Conservation (phyloP, 1,284 basidiomycete species). For the Cryptococcus sp. region DNA sequence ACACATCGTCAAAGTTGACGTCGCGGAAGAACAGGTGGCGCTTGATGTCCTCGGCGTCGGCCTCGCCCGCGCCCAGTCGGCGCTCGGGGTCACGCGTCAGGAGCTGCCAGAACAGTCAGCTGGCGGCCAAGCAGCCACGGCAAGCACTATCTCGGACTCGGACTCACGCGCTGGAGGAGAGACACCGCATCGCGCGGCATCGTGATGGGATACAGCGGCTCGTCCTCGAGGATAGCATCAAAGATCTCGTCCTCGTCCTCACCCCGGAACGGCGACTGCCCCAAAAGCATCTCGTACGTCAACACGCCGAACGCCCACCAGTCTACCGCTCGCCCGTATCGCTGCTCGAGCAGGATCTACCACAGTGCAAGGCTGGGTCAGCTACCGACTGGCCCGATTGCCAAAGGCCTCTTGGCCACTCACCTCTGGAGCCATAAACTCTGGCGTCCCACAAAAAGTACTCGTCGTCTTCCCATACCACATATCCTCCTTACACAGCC, state of each 20-base stretch:
- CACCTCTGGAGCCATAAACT: constrained; percentile 99
- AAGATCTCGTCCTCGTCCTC: constrained; percentile 99
- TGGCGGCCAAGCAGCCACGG: too few species aligned
- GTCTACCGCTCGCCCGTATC: constrained; percentile 96
- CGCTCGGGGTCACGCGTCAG: constrained; percentile 89
- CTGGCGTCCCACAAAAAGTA: constrained; percentile 98
- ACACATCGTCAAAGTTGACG: constrained; percentile 91
- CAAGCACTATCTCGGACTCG: background rate
- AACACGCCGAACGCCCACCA: constrained; percentile 99
- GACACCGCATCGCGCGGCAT: constrained; percentile 98
- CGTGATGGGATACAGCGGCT: constrained; percentile 98
- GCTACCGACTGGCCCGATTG: background rate
- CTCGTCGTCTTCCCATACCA: constrained; percentile 95
- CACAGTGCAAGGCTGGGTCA: background rate
- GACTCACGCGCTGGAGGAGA: constrained; percentile 79
- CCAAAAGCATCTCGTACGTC: constrained; percentile 98
- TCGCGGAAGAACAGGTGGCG: constrained; percentile 98
- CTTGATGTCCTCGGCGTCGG: constrained; percentile 97
- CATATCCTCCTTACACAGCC: constrained; percentile 99
- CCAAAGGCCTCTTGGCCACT: constrained; percentile 21
- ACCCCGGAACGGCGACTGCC: constrained; percentile 97
- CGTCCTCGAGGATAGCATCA: constrained; percentile 97
- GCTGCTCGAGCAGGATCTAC: constrained; percentile 94
- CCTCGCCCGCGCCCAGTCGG: constrained; percentile 89
- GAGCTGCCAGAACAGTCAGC: constrained; percentile 56